Percentiles rank a stretch among this genome's conserved stretches.
Evolutionary conservation across 495 filamentous ascomycete species (phyloP).

Genomic region (Podospora fimiseda): DNA sequence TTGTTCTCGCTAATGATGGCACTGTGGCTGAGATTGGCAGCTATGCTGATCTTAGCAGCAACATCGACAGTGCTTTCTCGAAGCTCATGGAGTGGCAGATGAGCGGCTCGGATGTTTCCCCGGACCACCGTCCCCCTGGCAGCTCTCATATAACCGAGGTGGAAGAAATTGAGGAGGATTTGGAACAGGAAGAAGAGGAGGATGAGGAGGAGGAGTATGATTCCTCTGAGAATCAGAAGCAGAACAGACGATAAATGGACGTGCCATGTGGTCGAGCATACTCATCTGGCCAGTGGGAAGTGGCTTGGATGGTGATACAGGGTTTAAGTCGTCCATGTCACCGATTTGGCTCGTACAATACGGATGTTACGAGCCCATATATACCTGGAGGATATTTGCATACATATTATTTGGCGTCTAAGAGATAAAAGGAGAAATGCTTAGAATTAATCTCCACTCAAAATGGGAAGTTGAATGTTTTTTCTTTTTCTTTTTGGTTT

Average conservation of each 20-base stretch:
- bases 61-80: constrained; percentile 74
- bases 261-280: no score
- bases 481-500: no score
- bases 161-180: constrained; percentile 41
- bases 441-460: neutral
- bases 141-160: constrained; percentile 34
- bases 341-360: neutral
- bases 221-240: constrained; percentile 6
- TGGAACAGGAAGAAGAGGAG: constrained; percentile 34
- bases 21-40: constrained; percentile 84
- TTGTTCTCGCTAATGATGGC: constrained; percentile 78
- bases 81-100: constrained; percentile 99
- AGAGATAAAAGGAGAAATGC: neutral
- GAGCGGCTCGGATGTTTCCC: constrained; percentile 63
- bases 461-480: no score
- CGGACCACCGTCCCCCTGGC: constrained; percentile 13
- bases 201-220: constrained; percentile 21
- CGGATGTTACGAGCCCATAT: neutral
- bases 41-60: constrained; percentile 66
- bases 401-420: neutral
- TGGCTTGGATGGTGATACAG: no score
- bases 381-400: neutral
- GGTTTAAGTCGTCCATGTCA: neutral
- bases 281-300: no score
- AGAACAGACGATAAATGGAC: constrained; percentile 8